A percentile compares a stretch with the other conserved stretches of the same genome.
These are phyloP conservation scores for Polytrichum formosum DNA, from an alignment of 225 moss, liverwort and hornwort species.

Conservation along the genomic window DNA sequence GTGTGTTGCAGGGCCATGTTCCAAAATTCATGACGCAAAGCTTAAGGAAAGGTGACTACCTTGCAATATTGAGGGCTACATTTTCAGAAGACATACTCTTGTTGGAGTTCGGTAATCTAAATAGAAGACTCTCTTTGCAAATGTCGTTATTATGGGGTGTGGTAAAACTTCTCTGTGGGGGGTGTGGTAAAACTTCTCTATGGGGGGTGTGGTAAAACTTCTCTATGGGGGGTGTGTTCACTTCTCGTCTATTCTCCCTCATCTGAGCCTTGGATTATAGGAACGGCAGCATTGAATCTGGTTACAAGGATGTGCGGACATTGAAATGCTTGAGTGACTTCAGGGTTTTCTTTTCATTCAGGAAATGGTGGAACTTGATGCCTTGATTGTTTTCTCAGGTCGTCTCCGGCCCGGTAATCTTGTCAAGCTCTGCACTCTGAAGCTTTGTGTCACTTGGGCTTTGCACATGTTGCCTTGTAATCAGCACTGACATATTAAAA, in stretches of 20 bases:
- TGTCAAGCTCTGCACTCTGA: background rate
- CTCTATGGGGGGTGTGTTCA: background rate
- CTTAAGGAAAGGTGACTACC: slow-evolving; percentile 99
- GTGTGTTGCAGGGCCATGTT: slow-evolving; percentile 62
- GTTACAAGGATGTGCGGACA: background rate
- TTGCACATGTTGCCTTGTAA: background rate
- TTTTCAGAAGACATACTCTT: slow-evolving; percentile 50
- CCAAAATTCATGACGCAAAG: slow-evolving; percentile 85
- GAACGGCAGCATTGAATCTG: background rate
- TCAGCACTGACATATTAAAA: slow-evolving; percentile 2
- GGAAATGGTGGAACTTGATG: background rate
- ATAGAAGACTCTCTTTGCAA: slow-evolving; percentile 15
- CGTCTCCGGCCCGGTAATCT: background rate
- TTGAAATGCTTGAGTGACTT: background rate
- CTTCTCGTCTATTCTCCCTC: background rate
- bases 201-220: background rate
- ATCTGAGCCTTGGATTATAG: background rate
- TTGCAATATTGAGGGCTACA: slow-evolving; percentile 75
- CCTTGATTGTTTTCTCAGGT: slow-evolving; percentile 1
- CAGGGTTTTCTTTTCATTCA: background rate
- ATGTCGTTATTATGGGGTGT: background rate
- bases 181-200: background rate
- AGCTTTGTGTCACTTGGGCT: background rate
- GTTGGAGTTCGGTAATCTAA: slow-evolving; percentile 40
- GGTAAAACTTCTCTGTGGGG: background rate